Evolutionary conservation across 1,139 yeast genomes (phyloP).

Genomic region (Maudiozyma humilis): DNA sequence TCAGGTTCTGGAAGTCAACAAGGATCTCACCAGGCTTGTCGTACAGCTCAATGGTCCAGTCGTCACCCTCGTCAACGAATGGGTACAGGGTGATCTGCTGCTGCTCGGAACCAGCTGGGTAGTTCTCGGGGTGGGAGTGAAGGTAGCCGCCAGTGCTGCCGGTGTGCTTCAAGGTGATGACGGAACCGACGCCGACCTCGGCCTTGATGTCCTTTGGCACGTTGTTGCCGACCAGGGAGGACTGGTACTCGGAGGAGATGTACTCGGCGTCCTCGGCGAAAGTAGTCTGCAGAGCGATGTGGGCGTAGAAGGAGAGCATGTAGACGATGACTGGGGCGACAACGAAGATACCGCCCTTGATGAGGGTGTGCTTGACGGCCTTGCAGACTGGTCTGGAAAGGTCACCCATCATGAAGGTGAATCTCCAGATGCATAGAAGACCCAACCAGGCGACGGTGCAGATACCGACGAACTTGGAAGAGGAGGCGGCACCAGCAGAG

Average conservation of each 20-base stretch:
- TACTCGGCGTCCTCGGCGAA: slow-evolving; percentile 86
- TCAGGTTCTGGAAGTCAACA: slow-evolving; percentile 49
- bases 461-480: slow-evolving; percentile 94
- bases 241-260: slow-evolving; percentile 82
- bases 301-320: slow-evolving; percentile 64
- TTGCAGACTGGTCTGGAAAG: slow-evolving; percentile 36
- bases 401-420: slow-evolving; percentile 88
- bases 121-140: slow-evolving; percentile 80
- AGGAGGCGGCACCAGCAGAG: slow-evolving; percentile 76
- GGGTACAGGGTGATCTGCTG: slow-evolving; percentile 91
- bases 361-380: slow-evolving; percentile 38
- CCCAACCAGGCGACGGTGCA: slow-evolving; percentile 94
- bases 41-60: slow-evolving; percentile 73
- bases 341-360: slow-evolving; percentile 48
- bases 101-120: slow-evolving; percentile 89
- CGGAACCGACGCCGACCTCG: slow-evolving; percentile 82
- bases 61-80: slow-evolving; percentile 76
- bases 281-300: slow-evolving; percentile 56
- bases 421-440: slow-evolving; percentile 54
- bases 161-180: slow-evolving; percentile 67
- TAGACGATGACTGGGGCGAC: slow-evolving; percentile 66
- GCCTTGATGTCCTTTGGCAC: slow-evolving; percentile 64
- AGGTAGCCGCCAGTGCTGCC: slow-evolving; percentile 89
- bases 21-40: slow-evolving; percentile 41
- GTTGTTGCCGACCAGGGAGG: slow-evolving; percentile 60